A percentile compares a stretch with the other conserved stretches of the same genome.
These are phyloP conservation scores for Cyclostephanos tholiformis DNA, from an alignment of 108 stramenopile genomes.

Conservation along the genomic window DNA sequence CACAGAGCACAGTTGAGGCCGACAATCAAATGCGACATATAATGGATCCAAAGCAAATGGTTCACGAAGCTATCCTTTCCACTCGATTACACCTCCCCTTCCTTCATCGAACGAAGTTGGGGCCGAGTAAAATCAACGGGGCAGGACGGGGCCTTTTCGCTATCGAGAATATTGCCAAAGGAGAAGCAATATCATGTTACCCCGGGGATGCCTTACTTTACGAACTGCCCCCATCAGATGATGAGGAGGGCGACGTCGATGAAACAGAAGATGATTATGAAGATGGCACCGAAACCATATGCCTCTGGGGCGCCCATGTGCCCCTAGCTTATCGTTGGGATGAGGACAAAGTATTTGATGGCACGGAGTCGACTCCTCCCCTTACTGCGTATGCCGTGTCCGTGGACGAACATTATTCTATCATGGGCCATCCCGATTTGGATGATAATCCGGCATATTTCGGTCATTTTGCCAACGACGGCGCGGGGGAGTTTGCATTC, in stretches of 20 bases:
- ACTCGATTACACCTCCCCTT: slow-evolving; percentile 22
- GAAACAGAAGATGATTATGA: slow-evolving; percentile 20
- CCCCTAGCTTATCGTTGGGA: slow-evolving; percentile 11
- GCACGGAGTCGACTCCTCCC: slow-evolving; percentile 16
- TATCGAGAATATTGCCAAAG: slow-evolving; percentile 26
- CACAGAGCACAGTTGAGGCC: slow-evolving; percentile 16
- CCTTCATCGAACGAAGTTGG: slow-evolving; percentile 27
- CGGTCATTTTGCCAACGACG: slow-evolving; percentile 56
- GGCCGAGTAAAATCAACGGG: slow-evolving; percentile 23
- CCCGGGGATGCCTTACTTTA: slow-evolving; percentile 50
- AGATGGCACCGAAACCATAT: slow-evolving; percentile 23
- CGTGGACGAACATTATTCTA: slow-evolving; percentile 27
- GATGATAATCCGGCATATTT: slow-evolving; percentile 40
- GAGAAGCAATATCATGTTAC: slow-evolving; percentile 53
- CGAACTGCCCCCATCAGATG: slow-evolving; percentile 19
- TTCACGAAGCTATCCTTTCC: slow-evolving; percentile 38
- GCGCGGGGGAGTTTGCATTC: slow-evolving; percentile 34
- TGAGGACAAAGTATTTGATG: slow-evolving; percentile 31
- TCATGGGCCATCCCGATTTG: slow-evolving; percentile 39
- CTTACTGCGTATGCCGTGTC: slow-evolving; percentile 33
- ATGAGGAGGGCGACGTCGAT: slow-evolving; percentile 1
- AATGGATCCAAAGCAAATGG: slow-evolving; percentile 12
- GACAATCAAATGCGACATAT: slow-evolving; percentile 12
- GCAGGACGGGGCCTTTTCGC: slow-evolving; percentile 51
- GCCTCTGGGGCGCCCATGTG: slow-evolving; percentile 34